Evolutionary conservation across 2,329 filamentous ascomycete species (phyloP), one percentile per base, ranked within the genome.

Genomic region (Phaeosphaeriaceae sp.): DNA sequence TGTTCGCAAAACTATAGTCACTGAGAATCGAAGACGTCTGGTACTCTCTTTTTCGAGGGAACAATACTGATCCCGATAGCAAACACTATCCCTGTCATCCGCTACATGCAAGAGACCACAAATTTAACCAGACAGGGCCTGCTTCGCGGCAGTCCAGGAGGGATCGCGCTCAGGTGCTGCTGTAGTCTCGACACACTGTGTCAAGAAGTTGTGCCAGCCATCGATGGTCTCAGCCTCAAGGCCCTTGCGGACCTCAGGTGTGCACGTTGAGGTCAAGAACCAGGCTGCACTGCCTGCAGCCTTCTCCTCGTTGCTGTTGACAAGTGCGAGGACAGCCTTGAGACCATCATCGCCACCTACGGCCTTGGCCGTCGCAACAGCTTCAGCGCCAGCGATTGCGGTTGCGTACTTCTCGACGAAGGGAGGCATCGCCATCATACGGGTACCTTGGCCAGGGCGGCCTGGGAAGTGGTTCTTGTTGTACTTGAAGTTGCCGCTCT

Each of bases 391-490:
- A 20, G 61, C 70, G 27, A 89, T 62, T 1, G 72, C 81, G 0
- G 80, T 76, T 3, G 86, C 86, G 63, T 89, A 90, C 65, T 81
- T 66, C 1, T 79, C 61, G 66, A 89, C 87, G 74, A 79, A 88
- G 1, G 75, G 67, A 0, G 85, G 79, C 52, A 80, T 83, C 75
- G 89, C 85, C 88, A 90, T 90, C 71, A 88, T 88, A 3, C 86
- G 79, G 0, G 91, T 93, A 22, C 91, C 91, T 74, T 93, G 89
- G 9, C 91, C 91, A 0, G 88, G 83, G 0, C 78, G 71, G n/a
- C 83, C 84, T 1, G 84, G 84, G 79, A 75, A 84, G 67, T 87
- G 80, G 78, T 93, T 92, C 75, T 82, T 84, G 77, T 89, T 91
- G 83, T 86, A 93, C 68, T 85, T 83, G 79, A 93, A 91, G 61